Conservation (phyloP, 345 rosid genomes). For the Populus alba region DNA sequence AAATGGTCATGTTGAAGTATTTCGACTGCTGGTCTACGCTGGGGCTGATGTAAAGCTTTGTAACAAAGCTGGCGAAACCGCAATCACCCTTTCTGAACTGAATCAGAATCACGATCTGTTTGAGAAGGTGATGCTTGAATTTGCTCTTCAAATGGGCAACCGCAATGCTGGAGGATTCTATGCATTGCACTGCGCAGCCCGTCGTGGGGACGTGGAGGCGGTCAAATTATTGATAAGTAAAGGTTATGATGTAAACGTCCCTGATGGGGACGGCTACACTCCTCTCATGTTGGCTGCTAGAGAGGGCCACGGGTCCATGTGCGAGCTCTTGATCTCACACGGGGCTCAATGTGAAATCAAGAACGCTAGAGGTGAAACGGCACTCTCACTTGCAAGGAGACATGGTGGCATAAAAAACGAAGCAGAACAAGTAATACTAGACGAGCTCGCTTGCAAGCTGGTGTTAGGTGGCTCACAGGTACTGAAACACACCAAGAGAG, state of each 20-base stretch:
- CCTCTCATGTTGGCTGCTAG: constrained; percentile 93
- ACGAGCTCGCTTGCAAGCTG: constrained; percentile 63
- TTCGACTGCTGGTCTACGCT: constrained; percentile 67
- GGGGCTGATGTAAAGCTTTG: constrained; percentile 86
- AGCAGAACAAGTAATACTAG: constrained; percentile 54
- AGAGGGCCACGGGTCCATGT: constrained; percentile 62
- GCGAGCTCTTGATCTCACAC: constrained; percentile 56
- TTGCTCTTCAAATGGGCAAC: constrained; percentile 78
- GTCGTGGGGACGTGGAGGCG: constrained; percentile 78
- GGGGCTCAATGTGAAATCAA: constrained; percentile 63
- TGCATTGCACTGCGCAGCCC: constrained; percentile 93
- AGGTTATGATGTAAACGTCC: constrained; percentile 68
- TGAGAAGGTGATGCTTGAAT: constrained; percentile 95
- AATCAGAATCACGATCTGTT: constrained; percentile 60
- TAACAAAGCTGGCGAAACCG: constrained; percentile 72
- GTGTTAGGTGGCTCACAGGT: constrained; percentile 56
- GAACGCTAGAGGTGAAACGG: constrained; percentile 65
- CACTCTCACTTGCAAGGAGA: constrained; percentile 55
- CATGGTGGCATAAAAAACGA: constrained; percentile 23
- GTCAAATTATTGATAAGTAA: constrained; percentile 56
- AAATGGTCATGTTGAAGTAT: constrained; percentile 75
- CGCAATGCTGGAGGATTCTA: constrained; percentile 70
- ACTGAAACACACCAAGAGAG: constrained; percentile 78
- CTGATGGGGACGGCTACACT: constrained; percentile 80
- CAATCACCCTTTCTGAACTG: constrained; percentile 59